Base-by-base conservation (phyloP, 345 rosid species). In the Eucalyptus albens region DNA sequence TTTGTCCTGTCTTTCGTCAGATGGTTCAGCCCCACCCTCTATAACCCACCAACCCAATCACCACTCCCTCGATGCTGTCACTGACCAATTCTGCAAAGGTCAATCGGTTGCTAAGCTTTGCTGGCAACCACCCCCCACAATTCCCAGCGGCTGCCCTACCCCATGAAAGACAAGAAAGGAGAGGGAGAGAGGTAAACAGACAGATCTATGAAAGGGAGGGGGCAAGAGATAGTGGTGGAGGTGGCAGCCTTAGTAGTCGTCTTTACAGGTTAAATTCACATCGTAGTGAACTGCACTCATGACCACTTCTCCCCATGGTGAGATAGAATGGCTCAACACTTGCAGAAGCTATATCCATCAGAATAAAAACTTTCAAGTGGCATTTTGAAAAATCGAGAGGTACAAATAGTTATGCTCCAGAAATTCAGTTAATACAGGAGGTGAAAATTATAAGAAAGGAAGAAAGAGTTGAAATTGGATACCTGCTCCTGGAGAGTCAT, bases 401-500 rank as follows among this genome's bases (percentile, higher is more conserved):
- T 9, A 72, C 82, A 77, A 37, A 77, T 37, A 37, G 9, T 77
- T 86, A 9, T 86, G 7, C 10, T 45, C 87, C 87, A 50, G 56
- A 86, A n/a, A 86, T 37, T 31, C 50, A 50, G 15, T 40, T 45
- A 22, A 31, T 81, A 3, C 47, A 1, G 17, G 21, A 88, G 42
- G 59, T 89, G 67, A 7, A 3, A 50, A 45, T 62, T 62, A 53
- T 12, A 89, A 86, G 62, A 33, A 26, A 44, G 33, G 37, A 17
- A 33, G 40, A 9, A 83, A 90, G 49, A 19, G 83, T 50, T 17
- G 14, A 53, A 81, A 8, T 86, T 77, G 82, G 53, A 40, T 90
- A 94, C 96, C 96, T 92, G 90, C 51, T 93, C 92, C n/a, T 88
- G 91, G 59, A 93, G 95, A 87, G 83, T 86, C 87, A 81, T 88